Conservation (phyloP, 257 asterid genomes). For the Rhazya stricta region DNA sequence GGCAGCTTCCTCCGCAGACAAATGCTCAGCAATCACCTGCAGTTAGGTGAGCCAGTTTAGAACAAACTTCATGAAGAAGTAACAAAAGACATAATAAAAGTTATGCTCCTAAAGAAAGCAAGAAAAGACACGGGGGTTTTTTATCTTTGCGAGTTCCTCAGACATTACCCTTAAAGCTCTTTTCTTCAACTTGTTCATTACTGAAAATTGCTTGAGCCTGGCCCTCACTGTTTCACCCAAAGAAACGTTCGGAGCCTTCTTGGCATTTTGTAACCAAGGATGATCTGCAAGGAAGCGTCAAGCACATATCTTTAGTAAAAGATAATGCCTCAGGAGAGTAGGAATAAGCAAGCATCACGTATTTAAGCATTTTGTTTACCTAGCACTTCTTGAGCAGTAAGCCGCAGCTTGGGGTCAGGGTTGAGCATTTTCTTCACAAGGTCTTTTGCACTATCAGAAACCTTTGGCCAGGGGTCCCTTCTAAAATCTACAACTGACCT, state of each 20-base stretch:
- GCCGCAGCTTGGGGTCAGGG: constrained; percentile 47
- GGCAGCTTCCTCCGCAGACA: constrained; percentile 43
- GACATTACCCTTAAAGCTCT: constrained; percentile 41
- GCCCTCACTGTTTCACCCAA: constrained; percentile 46
- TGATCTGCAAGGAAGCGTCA: constrained; percentile 31
- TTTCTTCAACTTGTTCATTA: constrained; percentile 54
- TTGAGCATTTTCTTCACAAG: constrained; percentile 47
- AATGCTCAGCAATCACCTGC: constrained; percentile 47
- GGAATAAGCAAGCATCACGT: not conserved
- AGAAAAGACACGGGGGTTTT: not conserved
- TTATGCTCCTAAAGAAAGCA: not conserved
- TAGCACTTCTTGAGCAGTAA: constrained; percentile 44
- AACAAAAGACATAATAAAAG: not conserved
- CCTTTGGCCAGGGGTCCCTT: constrained; percentile 54
- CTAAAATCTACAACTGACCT: constrained; percentile 44
- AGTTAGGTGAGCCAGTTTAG: constrained; percentile 12
- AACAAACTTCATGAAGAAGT: not conserved
- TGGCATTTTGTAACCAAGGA: constrained; percentile 50
- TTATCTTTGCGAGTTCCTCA: not conserved
- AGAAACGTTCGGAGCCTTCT: constrained; percentile 44
- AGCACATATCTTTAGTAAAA: not conserved
- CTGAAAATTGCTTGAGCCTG: constrained; percentile 46
- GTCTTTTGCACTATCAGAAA: constrained; percentile 46
- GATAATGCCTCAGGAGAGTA: not conserved
- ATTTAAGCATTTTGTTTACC: constrained; percentile 21